Conservation (phyloP, 164 flowering plant genomes). For the Annona cherimola region DNA sequence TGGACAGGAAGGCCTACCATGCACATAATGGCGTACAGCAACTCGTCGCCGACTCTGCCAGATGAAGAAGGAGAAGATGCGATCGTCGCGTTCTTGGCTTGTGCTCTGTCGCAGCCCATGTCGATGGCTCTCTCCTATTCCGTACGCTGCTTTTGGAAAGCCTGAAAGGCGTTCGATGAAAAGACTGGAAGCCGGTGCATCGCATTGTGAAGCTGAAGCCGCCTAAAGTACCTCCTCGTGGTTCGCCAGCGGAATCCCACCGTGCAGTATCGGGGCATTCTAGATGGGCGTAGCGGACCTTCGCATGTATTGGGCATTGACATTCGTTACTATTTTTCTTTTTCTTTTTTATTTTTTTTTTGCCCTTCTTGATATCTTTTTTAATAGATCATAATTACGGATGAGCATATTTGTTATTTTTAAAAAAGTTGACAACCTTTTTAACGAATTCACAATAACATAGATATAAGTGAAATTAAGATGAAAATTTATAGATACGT, state of each 20-base stretch:
- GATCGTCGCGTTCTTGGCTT: not conserved
- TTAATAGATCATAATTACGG: no score
- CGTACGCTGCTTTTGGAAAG: not conserved
- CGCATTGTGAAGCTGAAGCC: no score
- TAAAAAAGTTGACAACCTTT: no score
- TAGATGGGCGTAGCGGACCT: not conserved
- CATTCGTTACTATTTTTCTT: no score
- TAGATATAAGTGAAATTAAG: no score
- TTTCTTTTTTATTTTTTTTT: no score
- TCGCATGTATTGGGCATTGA: not conserved
- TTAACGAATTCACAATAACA: no score
- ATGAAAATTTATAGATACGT: no score
- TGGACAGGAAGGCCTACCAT: slow-evolving; percentile 72
- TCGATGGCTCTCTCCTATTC: not conserved
- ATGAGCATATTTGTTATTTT: no score
- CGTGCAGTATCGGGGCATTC: not conserved
- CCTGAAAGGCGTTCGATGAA: not conserved
- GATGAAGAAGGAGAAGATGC: slow-evolving; percentile 8
- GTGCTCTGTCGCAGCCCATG: not conserved
- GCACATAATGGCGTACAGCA: slow-evolving; percentile 66
- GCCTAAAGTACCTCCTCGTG: no score
- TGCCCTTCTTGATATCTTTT: no score
- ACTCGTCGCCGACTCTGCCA: slow-evolving; percentile 38
- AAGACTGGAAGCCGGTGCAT: no score
- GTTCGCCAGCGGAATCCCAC: not conserved